Evolutionary conservation across 495 filamentous ascomycete species (phyloP).

Genomic region (Darksidea phi): DNA sequence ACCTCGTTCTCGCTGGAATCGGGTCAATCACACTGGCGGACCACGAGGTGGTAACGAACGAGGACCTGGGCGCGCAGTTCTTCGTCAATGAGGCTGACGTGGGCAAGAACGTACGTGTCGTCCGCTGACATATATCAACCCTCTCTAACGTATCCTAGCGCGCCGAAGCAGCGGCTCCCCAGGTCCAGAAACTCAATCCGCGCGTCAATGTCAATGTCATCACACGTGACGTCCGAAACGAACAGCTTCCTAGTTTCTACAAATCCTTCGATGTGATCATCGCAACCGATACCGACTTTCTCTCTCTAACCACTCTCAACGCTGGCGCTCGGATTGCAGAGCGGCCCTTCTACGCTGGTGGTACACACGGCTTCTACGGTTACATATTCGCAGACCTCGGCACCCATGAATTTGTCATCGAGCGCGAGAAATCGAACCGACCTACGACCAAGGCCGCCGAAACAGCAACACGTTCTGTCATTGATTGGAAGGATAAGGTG

Average conservation of each 20-base stretch:
- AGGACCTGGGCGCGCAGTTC: constrained; percentile 87
- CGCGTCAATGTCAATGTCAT: constrained; percentile 76
- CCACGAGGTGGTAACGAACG: constrained; percentile 69
- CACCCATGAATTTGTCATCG: constrained; percentile 80
- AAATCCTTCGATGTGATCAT: constrained; percentile 79
- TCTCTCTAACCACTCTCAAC: constrained; percentile 73
- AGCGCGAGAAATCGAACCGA: constrained; percentile 77
- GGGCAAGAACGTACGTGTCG: constrained; percentile 66
- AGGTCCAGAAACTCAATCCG: constrained; percentile 83
- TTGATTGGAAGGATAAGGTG: constrained; percentile 68
- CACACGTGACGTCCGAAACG: constrained; percentile 59
- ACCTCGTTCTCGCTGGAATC: constrained; percentile 92
- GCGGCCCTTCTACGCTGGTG: constrained; percentile 84
- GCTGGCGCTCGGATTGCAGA: constrained; percentile 71
- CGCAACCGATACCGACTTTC: constrained; percentile 80
- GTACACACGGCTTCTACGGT: constrained; percentile 86
- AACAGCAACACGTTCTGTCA: constrained; percentile 71
- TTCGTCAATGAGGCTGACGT: constrained; percentile 71
- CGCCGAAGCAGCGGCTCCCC: constrained; percentile 75
- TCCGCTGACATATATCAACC: not conserved
- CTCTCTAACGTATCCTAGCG: constrained; percentile 51
- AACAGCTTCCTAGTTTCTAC: constrained; percentile 67
- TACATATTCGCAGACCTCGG: constrained; percentile 93
- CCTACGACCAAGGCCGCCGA: constrained; percentile 63
- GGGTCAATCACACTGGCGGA: constrained; percentile 89